Evolutionary conservation across 2,329 filamentous ascomycete genomes (phyloP).

Genomic region (Fonsecaea erecta): DNA sequence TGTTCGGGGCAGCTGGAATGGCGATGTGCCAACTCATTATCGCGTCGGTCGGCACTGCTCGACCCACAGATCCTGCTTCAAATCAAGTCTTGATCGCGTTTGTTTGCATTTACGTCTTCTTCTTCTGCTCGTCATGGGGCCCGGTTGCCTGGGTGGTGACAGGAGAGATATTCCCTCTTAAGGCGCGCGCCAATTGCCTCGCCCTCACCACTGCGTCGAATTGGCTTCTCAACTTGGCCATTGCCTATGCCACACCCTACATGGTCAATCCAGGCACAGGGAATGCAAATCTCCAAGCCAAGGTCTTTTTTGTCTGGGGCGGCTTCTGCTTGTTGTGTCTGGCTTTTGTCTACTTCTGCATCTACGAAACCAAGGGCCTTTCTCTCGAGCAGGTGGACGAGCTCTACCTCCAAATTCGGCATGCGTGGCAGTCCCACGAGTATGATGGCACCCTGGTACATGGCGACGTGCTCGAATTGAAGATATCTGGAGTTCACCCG

Average conservation of each 20-base stretch:
- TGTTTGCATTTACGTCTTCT: constrained; percentile 55
- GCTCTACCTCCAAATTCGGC: constrained; percentile 57
- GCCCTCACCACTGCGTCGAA: constrained; percentile 61
- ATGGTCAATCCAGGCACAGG: constrained; percentile 63
- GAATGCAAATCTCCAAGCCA: constrained; percentile 54
- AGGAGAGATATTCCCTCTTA: constrained; percentile 55
- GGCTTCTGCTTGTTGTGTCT: constrained; percentile 58
- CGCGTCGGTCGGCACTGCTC: constrained; percentile 52
- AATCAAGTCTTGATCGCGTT: constrained; percentile 53
- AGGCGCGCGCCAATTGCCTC: constrained; percentile 53
- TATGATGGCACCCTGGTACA: too few relatives aligned
- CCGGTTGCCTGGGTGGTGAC: constrained; percentile 42
- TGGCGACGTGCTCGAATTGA: too few relatives aligned
- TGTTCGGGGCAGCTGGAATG: constrained; percentile 54
- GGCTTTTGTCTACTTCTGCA: constrained; percentile 65
- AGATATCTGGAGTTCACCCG: too few relatives aligned
- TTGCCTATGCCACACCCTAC: constrained; percentile 80
- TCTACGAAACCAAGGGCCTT: constrained; percentile 88
- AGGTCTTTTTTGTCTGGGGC: constrained; percentile 65
- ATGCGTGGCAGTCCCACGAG: too few relatives aligned
- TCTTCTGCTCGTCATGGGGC: constrained; percentile 52
- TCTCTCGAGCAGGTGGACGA: constrained; percentile 82
- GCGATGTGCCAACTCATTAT: constrained; percentile 56
- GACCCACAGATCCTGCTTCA: constrained; percentile 44
- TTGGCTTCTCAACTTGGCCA: constrained; percentile 69